phyloP scores from a whole-genome alignment of 2,329 filamentous ascomycete species.

The Chrysoporthe deuterocubensis region DNA sequence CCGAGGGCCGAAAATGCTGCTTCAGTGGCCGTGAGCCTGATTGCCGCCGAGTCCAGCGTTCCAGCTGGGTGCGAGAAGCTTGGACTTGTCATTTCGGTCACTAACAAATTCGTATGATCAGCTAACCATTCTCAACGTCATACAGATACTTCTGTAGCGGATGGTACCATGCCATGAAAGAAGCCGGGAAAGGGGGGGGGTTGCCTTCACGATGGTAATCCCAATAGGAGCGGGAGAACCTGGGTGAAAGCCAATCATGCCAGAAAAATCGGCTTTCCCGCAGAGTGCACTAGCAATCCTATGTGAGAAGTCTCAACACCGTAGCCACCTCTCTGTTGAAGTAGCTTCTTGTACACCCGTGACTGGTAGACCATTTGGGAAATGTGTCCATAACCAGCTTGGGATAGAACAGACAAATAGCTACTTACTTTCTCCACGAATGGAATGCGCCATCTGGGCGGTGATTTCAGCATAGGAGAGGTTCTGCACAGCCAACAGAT shows the following conservation, averaged over 20 bases:
- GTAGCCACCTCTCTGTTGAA: too few relatives aligned
- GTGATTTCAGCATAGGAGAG: conserved; percentile 69
- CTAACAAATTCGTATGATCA: conserved; percentile 33
- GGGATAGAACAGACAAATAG: too few relatives aligned
- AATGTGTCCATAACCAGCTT: too few relatives aligned
- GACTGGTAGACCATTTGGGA: too few relatives aligned
- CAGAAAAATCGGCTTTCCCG: background rate
- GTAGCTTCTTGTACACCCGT: too few relatives aligned
- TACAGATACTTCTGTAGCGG: too few relatives aligned
- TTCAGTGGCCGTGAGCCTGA: conserved; percentile 51
- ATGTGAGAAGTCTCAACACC: too few relatives aligned
- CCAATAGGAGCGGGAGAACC: background rate
- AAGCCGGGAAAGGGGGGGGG: too few relatives aligned
- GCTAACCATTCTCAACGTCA: background rate
- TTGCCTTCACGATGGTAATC: too few relatives aligned
- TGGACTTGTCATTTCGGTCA: conserved; percentile 75
- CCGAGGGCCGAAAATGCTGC: conserved; percentile 76
- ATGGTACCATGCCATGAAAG: too few relatives aligned
- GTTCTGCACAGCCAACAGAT: conserved; percentile 72
- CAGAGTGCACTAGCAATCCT: background rate
- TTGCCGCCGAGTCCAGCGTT: conserved; percentile 47
- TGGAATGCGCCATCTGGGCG: conserved; percentile 71
- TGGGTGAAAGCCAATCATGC: too few relatives aligned
- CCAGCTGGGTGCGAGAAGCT: conserved; percentile 76
- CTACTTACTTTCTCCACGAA: conserved; percentile 70